Evolutionary conservation across 1,284 basidiomycete species (phyloP).

Genomic region (Tremellales sp.): DNA sequence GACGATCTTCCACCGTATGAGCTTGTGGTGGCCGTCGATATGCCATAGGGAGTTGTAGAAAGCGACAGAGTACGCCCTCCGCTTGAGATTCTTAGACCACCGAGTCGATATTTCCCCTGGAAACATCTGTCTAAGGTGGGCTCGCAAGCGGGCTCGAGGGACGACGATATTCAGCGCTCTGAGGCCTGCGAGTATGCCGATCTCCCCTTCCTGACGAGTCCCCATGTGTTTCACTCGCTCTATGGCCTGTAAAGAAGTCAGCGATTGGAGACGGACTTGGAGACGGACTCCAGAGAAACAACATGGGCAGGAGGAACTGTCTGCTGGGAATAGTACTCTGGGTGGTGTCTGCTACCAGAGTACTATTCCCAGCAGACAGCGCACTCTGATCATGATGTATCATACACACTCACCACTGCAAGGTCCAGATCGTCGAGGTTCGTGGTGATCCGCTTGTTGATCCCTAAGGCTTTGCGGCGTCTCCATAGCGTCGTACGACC

Average conservation of each 20-base stretch:
- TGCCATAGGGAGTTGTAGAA: constrained; percentile 20
- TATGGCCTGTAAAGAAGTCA: no score
- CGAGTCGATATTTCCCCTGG: background rate
- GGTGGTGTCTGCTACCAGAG: background rate
- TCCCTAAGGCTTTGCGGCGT: no score
- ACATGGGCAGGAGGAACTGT: no score
- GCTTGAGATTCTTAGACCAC: background rate
- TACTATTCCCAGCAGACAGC: background rate
- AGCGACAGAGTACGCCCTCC: background rate
- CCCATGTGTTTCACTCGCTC: background rate
- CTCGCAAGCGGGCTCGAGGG: background rate
- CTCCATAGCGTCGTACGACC: no score
- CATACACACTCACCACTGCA: no score
- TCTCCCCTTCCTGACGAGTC: background rate
- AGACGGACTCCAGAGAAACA: no score
- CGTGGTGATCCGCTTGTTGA: no score
- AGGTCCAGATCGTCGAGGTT: no score
- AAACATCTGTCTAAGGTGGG: background rate
- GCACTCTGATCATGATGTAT: no score
- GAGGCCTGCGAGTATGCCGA: background rate
- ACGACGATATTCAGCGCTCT: background rate
- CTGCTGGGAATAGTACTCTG: background rate
- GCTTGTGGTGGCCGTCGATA: constrained; percentile 34
- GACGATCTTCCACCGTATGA: constrained; percentile 52
- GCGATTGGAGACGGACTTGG: no score